phyloP scores from a whole-genome alignment of 2,329 filamentous ascomycete genomes.

The Mycosphaerelloides madeirae region DNA sequence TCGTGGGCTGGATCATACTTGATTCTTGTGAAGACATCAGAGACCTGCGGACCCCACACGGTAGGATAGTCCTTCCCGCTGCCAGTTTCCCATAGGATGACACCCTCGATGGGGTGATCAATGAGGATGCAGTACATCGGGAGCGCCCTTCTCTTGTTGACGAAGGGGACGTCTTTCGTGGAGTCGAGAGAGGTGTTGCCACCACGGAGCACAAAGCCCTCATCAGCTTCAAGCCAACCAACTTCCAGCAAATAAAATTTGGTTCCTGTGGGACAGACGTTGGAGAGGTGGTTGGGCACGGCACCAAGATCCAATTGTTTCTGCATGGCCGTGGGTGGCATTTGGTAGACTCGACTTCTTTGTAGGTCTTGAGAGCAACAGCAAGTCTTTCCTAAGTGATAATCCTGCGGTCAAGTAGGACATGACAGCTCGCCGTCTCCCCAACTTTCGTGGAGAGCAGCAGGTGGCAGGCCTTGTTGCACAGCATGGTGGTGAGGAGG shows the following conservation, averaged over 20 bases:
- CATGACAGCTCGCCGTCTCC: not conserved
- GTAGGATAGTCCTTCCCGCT: slow-evolving; percentile 38
- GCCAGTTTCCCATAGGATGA: slow-evolving; percentile 46
- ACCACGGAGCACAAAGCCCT: slow-evolving; percentile 43
- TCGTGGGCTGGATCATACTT: slow-evolving; percentile 33
- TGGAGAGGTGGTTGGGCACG: slow-evolving; percentile 31
- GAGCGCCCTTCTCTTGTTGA: slow-evolving; percentile 41
- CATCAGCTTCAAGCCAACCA: slow-evolving; percentile 44
- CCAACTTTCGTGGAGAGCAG: not conserved
- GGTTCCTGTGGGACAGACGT: slow-evolving; percentile 41
- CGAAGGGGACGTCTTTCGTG: slow-evolving; percentile 33
- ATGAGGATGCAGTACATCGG: slow-evolving; percentile 42
- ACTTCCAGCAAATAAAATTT: slow-evolving; percentile 44
- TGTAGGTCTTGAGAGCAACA: not conserved
- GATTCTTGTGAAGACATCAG: slow-evolving; percentile 33
- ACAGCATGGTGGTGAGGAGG: slow-evolving; percentile 1
- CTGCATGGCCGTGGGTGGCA: slow-evolving; percentile 23
- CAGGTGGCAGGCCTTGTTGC: not conserved
- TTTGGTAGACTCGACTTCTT: not conserved
- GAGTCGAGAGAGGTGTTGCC: slow-evolving; percentile 37
- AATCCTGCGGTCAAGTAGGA: too few species aligned
- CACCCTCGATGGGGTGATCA: slow-evolving; percentile 41
- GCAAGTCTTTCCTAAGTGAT: not conserved
- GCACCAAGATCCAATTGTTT: slow-evolving; percentile 29
- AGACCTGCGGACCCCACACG: slow-evolving; percentile 31